Evolutionary conservation across 164 flowering plant species (phyloP).

Genomic region (Aristolochia fimbriata): DNA sequence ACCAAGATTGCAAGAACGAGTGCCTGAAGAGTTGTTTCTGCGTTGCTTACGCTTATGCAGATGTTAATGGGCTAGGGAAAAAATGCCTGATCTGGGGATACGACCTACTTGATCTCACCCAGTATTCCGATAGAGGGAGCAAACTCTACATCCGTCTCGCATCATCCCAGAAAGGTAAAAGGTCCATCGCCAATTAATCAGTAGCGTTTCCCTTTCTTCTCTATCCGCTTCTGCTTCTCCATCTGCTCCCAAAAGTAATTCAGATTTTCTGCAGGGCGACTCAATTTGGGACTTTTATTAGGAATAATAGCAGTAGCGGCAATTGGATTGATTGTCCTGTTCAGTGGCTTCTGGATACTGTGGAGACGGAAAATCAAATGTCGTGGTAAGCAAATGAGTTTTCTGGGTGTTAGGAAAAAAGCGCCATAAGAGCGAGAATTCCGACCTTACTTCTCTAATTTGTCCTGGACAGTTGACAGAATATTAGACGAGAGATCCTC

Average conservation of each 20-base stretch:
- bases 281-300: too few relatives aligned
- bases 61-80: conserved; percentile 5
- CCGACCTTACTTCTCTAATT: background rate
- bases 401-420: too few relatives aligned
- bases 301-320: too few relatives aligned
- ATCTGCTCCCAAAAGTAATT: background rate
- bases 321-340: too few relatives aligned
- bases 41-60: conserved; percentile 19
- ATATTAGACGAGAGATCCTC: too few relatives aligned
- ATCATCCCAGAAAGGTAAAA: conserved; percentile 9
- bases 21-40: conserved; percentile 31
- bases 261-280: too few relatives aligned
- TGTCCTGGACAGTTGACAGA: background rate
- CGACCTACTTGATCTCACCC: conserved; percentile 20
- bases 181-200: background rate
- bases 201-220: background rate
- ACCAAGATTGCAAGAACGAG: conserved; percentile 11
- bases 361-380: too few relatives aligned
- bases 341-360: too few relatives aligned
- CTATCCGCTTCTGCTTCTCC: background rate
- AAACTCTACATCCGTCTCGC: conserved; percentile 18
- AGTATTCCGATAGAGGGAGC: conserved; percentile 9
- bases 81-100: conserved; percentile 22
- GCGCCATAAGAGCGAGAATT: too few relatives aligned
- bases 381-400: too few relatives aligned